These are phyloP conservation scores for Allium sativum DNA, from an alignment of 106 monocot species.

Conservation along the genomic window DNA sequence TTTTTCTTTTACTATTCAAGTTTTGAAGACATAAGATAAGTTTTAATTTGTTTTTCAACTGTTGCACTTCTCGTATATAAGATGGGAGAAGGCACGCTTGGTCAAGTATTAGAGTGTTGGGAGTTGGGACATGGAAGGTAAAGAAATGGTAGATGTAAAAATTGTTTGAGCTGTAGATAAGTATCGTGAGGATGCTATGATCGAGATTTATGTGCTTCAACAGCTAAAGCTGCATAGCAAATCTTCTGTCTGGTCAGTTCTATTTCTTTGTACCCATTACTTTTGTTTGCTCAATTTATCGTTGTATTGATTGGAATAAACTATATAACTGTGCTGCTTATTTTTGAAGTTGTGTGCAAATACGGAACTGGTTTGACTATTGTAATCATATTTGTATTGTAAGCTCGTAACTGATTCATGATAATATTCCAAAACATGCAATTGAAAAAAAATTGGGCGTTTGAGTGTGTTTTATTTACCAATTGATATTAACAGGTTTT, in stretches of 20 bases:
- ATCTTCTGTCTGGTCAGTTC: conserved; percentile 36
- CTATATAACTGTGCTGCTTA: no score
- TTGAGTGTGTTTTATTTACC: conserved; percentile 35
- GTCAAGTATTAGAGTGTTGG: conserved; percentile 91
- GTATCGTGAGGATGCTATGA: conserved; percentile 86
- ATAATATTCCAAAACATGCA: conserved; percentile 28
- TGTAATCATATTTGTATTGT: conserved; percentile 99
- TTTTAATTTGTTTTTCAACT: no score
- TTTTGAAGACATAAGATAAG: no score
- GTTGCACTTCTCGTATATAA: no score
- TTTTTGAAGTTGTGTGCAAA: conserved; percentile 99
- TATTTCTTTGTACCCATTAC: background rate
- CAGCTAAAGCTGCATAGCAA: conserved; percentile 49
- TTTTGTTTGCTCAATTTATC: background rate
- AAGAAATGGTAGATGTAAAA: conserved; percentile 74
- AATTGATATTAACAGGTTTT: conserved; percentile 94
- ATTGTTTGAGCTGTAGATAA: conserved; percentile 71
- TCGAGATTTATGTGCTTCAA: conserved; percentile 80
- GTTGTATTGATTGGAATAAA: conserved; percentile 11
- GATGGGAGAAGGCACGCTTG: conserved; percentile 80
- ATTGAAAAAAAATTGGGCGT: conserved; percentile 21
- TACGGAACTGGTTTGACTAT: conserved; percentile 99
- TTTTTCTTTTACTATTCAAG: no score
- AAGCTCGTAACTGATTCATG: conserved; percentile 34
- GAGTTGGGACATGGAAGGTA: conserved; percentile 59